Base-by-base conservation (phyloP, 805 yeast species). In the Starmera caribaea region DNA sequence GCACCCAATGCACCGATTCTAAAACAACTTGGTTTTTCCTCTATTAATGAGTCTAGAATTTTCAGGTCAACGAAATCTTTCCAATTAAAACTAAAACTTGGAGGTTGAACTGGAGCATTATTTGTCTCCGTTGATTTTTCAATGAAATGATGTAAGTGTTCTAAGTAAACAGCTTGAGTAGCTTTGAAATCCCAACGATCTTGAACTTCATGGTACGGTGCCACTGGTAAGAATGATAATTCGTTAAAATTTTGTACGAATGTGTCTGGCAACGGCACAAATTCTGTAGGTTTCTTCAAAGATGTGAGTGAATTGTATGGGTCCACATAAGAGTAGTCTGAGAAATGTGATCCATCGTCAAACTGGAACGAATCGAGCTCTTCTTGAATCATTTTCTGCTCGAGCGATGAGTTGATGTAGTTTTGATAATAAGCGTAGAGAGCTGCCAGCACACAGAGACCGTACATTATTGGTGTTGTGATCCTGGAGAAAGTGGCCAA, bases 51-150 rank as follows among this genome's bases (percentile, higher is more conserved):
- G 36, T 63, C 57, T 44, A 71, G 54, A 17, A 59, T 57, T 8
- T 66, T 61, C 57, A 73, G 58, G 42, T 73, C 77, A 4, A 65
- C 63, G 71, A 78, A 74, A 50, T 74, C 80, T 41, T 62, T 63
- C 80, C 79, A 74, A 46, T 73, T 73, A 55, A 74, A 74, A 15
- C 54, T 61, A 35, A 63, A 55, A 14, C 54, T 60, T 0, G 69
- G 63, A 2, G 67, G 66, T 2, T 55, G 53, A 45, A 45, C 55
- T 40, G 36, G 32, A 3, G 45, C 45, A 15, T 47, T 40, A 2
- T 50, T 65, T 43, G 32, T 50, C 39, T 16, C 45, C 14, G 44
- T 52, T 42, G 46, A 40, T 44, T 52, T 45, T 39, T 43, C 41
- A 45, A 53, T 53, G 37, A 58, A 62, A 32, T 54, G 50, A 32